phyloP scores from a whole-genome alignment of 2,329 filamentous ascomycete genomes.

The Cryphonectria parasitica region DNA sequence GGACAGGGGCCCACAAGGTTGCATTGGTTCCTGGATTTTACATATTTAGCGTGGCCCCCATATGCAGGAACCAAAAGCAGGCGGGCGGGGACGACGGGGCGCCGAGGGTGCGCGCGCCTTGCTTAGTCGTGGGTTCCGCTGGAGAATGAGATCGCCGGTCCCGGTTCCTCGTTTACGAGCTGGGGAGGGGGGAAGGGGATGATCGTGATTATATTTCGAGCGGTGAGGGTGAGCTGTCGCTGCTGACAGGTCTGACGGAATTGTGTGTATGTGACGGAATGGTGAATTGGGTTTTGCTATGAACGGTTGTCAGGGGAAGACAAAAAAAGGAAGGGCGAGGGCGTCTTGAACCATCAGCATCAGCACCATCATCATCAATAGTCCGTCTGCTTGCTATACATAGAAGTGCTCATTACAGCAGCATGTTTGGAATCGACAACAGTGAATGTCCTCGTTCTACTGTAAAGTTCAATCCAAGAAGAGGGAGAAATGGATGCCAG shows the following conservation, averaged over 20 bases:
- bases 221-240: not conserved
- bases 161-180: not conserved
- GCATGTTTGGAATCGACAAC: too few relatives aligned
- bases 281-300: too few relatives aligned
- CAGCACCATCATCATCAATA: not conserved
- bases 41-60: slow-evolving; percentile 14
- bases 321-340: not conserved
- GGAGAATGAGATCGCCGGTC: slow-evolving; percentile 8
- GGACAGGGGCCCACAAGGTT: not conserved
- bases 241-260: not conserved
- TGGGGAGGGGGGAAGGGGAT: not conserved
- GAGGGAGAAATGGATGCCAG: too few relatives aligned
- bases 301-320: too few relatives aligned
- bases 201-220: slow-evolving; percentile 3
- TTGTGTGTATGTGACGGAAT: not conserved
- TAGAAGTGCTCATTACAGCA: not conserved
- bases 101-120: not conserved
- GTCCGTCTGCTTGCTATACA: not conserved
- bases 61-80: slow-evolving; percentile 15
- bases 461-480: too few relatives aligned
- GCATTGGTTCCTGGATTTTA: slow-evolving; percentile 11
- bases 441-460: too few relatives aligned
- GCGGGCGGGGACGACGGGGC: not conserved
- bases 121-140: not conserved
- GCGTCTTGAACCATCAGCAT: not conserved